These are phyloP conservation scores for Acanthamoeba triangularis DNA, from an alignment of 208 protist genomes.

Conservation along the genomic window DNA sequence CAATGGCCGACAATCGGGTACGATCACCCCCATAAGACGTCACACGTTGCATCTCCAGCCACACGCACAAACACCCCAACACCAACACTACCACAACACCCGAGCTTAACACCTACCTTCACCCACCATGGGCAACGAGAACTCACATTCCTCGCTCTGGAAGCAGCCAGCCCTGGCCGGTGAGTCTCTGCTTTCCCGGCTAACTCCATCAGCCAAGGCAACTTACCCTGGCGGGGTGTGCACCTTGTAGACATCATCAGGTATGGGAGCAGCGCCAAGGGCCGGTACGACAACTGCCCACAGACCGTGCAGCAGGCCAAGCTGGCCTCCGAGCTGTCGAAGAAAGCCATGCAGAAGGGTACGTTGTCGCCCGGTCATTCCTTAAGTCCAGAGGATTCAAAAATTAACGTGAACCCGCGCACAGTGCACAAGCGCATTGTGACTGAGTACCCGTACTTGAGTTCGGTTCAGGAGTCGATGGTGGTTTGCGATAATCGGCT, in stretches of 20 bases:
- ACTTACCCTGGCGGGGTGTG: no score
- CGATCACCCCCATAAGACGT: neutral
- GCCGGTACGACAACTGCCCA: neutral
- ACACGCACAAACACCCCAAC: neutral
- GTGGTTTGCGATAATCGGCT: constrained; percentile 28
- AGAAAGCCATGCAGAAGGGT: neutral
- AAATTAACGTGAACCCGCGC: neutral
- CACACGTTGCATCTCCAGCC: neutral
- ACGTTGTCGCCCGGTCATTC: neutral
- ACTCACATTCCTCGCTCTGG: neutral
- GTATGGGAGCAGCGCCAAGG: neutral
- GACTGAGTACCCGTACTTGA: constrained; percentile 41
- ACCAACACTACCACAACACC: neutral
- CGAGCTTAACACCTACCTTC: neutral
- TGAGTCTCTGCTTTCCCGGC: neutral
- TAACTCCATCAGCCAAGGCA: no score
- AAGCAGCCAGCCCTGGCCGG: neutral
- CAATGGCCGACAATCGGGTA: no score
- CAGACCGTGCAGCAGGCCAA: neutral
- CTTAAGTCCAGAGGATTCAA: neutral
- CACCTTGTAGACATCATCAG: neutral
- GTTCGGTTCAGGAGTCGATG: constrained; percentile 40
- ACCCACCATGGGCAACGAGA: neutral
- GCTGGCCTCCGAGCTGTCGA: neutral
- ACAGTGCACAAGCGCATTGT: constrained; percentile 25